Conservation (phyloP, 768 basidiomycete species). For the Clitopilus passeckerianus region DNA sequence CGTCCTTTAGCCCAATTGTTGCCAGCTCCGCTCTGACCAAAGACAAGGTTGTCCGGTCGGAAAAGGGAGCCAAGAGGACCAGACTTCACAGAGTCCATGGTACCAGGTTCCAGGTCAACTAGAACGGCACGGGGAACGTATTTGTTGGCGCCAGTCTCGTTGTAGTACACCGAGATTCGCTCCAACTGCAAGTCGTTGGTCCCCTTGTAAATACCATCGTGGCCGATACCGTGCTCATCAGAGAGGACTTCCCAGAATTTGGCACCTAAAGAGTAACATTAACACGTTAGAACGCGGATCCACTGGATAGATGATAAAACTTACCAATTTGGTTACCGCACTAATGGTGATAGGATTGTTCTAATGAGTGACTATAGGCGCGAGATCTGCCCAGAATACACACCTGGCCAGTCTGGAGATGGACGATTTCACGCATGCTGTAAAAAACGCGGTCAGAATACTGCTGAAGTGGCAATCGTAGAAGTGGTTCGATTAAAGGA, state of each 20-base stretch:
- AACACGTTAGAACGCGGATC: constrained; percentile 14
- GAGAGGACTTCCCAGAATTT: constrained; percentile 98
- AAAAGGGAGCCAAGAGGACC: constrained; percentile 89
- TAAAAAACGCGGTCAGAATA: constrained; percentile 25
- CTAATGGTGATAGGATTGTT: constrained; percentile 30
- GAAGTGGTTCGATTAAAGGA: constrained; percentile 46
- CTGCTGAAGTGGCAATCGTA: constrained; percentile 11
- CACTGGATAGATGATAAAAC: constrained; percentile 23
- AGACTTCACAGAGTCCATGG: constrained; percentile 89
- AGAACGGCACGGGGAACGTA: constrained; percentile 98
- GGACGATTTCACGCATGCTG: constrained; percentile 99
- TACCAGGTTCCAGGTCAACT: constrained; percentile 96
- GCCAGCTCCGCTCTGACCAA: constrained; percentile 96
- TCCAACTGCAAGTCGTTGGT: constrained; percentile 94
- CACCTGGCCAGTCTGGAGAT: constrained; percentile 98
- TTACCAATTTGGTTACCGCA: constrained; percentile 99
- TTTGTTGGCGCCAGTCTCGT: constrained; percentile 91
- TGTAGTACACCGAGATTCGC: constrained; percentile 97
- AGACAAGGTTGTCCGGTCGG: constrained; percentile 98
- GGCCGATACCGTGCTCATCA: constrained; percentile 95
- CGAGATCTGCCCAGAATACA: constrained; percentile 14
- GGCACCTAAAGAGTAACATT: constrained; percentile 52
- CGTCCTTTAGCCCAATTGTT: constrained; percentile 99
- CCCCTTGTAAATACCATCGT: constrained; percentile 92
- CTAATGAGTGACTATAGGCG: constrained; percentile 17